Evolutionary conservation across 1,284 basidiomycete species (phyloP).

Genomic region (Trametes versicolor): DNA sequence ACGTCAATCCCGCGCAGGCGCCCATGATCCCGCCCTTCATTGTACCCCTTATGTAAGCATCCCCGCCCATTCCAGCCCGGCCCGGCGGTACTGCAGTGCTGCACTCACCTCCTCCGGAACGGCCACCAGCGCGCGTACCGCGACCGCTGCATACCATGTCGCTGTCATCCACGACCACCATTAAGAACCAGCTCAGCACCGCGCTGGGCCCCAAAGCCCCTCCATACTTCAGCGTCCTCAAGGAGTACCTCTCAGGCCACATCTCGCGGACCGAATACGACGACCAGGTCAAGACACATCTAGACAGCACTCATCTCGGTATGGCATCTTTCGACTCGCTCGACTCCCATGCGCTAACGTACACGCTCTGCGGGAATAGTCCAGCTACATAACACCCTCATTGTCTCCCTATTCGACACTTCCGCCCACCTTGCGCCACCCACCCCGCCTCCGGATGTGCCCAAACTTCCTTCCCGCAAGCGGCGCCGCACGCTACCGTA

Average conservation of each 20-base stretch:
- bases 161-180: conserved; percentile 76
- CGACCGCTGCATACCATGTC: conserved; percentile 61
- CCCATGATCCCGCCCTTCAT: conserved; percentile 7
- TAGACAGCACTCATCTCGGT: conserved; percentile 73
- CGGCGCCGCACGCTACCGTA: conserved; percentile 76
- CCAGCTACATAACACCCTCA: conserved; percentile 81
- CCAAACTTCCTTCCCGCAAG: conserved; percentile 75
- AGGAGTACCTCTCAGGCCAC: conserved; percentile 71
- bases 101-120: not conserved
- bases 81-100: not conserved
- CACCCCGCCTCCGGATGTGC: conserved; percentile 65
- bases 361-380: conserved; percentile 52
- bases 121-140: conserved; percentile 1
- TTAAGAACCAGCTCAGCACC: conserved; percentile 71
- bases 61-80: not conserved
- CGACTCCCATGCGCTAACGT: not conserved
- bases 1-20: conserved; percentile 1
- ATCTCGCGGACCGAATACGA: conserved; percentile 82
- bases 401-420: conserved; percentile 83
- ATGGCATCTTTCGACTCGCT: conserved; percentile 27
- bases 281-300: conserved; percentile 67
- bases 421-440: conserved; percentile 73
- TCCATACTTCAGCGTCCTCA: conserved; percentile 70
- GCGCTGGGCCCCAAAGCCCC: conserved; percentile 69
- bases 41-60: conserved; percentile 10